A percentile compares a stretch with the other conserved stretches of the same genome.
These are phyloP conservation scores for Xylaria acuta DNA, from an alignment of 495 filamentous ascomycete genomes.

Conservation along the genomic window DNA sequence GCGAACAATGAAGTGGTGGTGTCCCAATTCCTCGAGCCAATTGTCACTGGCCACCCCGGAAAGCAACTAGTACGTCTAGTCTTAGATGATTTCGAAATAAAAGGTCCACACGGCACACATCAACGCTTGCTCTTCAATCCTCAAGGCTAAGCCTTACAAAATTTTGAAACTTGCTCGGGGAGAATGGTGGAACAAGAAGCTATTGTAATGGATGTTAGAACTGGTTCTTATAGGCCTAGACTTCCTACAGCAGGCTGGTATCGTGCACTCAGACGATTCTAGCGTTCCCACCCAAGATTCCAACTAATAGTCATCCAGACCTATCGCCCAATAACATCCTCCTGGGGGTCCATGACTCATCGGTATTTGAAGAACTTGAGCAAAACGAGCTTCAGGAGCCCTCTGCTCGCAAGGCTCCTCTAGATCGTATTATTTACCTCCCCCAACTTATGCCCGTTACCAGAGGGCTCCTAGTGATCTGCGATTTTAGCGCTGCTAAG, in stretches of 20 bases:
- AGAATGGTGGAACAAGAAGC: not conserved
- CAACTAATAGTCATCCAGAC: not conserved
- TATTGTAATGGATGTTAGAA: not conserved
- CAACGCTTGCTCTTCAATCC: too few species aligned
- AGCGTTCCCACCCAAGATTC: not conserved
- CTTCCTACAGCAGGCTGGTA: not conserved
- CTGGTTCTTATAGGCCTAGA: not conserved
- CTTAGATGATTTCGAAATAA: not conserved
- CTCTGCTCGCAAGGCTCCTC: not conserved
- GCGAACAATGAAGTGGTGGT: not conserved
- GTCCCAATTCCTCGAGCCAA: not conserved
- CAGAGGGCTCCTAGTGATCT: not conserved
- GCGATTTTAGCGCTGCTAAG: not conserved
- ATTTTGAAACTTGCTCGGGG: not conserved
- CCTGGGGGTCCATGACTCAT: not conserved
- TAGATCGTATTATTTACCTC: not conserved
- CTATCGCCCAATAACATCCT: constrained; percentile 2
- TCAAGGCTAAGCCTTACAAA: not conserved
- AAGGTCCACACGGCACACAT: too few species aligned
- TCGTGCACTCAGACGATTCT: not conserved
- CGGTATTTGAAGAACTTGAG: not conserved
- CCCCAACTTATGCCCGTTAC: not conserved
- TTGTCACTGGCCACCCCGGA: not conserved
- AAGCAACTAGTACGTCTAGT: not conserved
- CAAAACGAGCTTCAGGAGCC: not conserved